Evolutionary conservation across 768 basidiomycete genomes (phyloP).

Genomic region (Candolleomyces eurysporus): DNA sequence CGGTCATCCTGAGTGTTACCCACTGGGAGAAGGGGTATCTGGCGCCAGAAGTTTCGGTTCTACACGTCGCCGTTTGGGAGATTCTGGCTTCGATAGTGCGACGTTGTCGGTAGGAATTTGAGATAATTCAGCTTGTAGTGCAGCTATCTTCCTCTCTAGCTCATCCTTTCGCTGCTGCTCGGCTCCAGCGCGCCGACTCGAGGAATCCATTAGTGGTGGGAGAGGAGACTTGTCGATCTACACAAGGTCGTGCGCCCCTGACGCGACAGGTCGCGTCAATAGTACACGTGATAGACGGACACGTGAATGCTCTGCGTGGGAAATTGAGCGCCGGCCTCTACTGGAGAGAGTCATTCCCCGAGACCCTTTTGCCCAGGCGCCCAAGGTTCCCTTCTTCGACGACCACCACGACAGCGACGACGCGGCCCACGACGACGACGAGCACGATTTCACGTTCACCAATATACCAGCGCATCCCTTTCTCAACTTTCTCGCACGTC

Average conservation of each 20-base stretch:
- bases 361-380: not conserved
- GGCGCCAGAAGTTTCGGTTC: conserved; percentile 1
- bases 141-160: not conserved
- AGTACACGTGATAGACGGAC: not conserved
- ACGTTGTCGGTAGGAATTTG: not conserved
- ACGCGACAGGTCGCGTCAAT: not conserved
- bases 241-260: no score
- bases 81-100: not conserved
- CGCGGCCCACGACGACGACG: conserved; percentile 15
- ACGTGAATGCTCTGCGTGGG: not conserved
- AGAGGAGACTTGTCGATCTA: not conserved
- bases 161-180: not conserved
- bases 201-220: not conserved
- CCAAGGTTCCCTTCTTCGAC: conserved; percentile 9
- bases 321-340: not conserved
- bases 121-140: not conserved
- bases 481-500: not conserved
- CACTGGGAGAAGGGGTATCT: not conserved
- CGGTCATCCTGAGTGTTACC: not conserved
- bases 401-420: conserved; percentile 20
- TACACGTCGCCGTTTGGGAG: not conserved
- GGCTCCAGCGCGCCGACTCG: not conserved
- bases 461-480: not conserved
- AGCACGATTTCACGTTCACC: conserved; percentile 1
- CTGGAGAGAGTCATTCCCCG: not conserved